Percentiles rank a stretch among this genome's conserved stretches.
These are phyloP conservation scores for Avicennia marina DNA, from an alignment of 257 asterid species.

Conservation along the genomic window DNA sequence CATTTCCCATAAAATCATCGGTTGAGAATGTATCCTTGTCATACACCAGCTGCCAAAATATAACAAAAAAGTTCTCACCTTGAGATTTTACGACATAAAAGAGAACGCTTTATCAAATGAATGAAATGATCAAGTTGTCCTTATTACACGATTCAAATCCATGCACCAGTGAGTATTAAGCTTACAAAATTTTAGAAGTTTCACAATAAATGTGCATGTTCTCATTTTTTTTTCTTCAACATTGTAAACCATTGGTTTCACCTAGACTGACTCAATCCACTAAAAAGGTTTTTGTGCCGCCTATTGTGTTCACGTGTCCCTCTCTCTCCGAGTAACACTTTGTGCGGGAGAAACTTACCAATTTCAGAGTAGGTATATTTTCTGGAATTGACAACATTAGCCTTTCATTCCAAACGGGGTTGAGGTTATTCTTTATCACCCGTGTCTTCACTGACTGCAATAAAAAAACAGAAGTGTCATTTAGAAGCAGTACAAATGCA, in stretches of 20 bases:
- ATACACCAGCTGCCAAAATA: conserved; percentile 56
- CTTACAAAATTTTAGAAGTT: too few species aligned
- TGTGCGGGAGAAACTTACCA: conserved; percentile 39
- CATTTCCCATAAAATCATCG: conserved; percentile 94
- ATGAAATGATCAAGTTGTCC: too few species aligned
- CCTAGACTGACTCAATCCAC: too few species aligned
- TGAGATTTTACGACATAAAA: background rate
- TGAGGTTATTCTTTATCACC: conserved; percentile 78
- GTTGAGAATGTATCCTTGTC: conserved; percentile 85
- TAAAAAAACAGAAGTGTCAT: background rate
- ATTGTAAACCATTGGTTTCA: too few species aligned
- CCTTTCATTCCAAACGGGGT: conserved; percentile 92
- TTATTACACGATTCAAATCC: too few species aligned
- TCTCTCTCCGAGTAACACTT: background rate
- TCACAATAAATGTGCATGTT: too few species aligned
- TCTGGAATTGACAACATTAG: conserved; percentile 93
- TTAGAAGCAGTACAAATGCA: background rate
- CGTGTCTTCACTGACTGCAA: conserved; percentile 87
- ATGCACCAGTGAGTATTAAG: too few species aligned
- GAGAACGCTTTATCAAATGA: too few species aligned
- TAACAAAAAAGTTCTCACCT: background rate
- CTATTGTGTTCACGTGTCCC: too few species aligned
- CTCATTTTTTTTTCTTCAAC: too few species aligned
- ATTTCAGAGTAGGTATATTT: conserved; percentile 68
- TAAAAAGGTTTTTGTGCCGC: background rate